phyloP scores from a whole-genome alignment of 163 green algal genomes.

The Chlorella variabilis region DNA sequence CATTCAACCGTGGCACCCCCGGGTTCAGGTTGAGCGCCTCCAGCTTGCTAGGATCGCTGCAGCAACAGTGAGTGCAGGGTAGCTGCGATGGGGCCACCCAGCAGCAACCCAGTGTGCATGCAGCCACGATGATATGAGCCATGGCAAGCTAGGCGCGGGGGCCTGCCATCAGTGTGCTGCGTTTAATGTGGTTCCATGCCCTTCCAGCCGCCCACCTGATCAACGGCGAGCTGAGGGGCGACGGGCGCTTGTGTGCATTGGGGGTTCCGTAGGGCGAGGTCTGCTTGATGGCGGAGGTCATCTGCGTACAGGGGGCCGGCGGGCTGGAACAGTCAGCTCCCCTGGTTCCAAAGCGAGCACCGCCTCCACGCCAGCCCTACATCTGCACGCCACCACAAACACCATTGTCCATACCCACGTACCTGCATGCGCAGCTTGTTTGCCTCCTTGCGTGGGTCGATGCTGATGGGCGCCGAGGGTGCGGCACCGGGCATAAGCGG shows the following conservation, averaged over 20 bases:
- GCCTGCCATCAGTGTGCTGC: too few species aligned
- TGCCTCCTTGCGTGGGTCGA: slow-evolving; percentile 65
- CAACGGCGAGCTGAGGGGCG: slow-evolving; percentile 52
- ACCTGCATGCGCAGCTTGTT: slow-evolving; percentile 67
- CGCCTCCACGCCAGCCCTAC: too few species aligned
- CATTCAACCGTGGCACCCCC: slow-evolving; percentile 43
- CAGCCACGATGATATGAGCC: too few species aligned
- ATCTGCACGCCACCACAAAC: too few species aligned
- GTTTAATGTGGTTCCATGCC: too few species aligned
- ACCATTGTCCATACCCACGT: too few species aligned
- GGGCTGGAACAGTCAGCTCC: too few species aligned
- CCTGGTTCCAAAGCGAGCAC: too few species aligned
- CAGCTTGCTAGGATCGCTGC: slow-evolving; percentile 50
- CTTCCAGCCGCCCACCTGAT: slow-evolving; percentile 16
- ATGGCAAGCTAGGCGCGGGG: too few species aligned
- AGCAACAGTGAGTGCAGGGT: not conserved
- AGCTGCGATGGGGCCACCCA: too few species aligned
- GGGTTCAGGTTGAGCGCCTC: slow-evolving; percentile 63
- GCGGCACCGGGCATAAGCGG: slow-evolving; percentile 24
- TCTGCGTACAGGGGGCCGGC: not conserved
- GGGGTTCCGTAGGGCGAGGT: slow-evolving; percentile 62
- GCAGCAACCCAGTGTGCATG: too few species aligned
- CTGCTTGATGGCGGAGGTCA: slow-evolving; percentile 18
- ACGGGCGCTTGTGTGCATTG: slow-evolving; percentile 36
- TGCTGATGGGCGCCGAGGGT: slow-evolving; percentile 50